Evolutionary conservation across 305 asterid species (phyloP).

Genomic region (Fraxinus angustifolia): DNA sequence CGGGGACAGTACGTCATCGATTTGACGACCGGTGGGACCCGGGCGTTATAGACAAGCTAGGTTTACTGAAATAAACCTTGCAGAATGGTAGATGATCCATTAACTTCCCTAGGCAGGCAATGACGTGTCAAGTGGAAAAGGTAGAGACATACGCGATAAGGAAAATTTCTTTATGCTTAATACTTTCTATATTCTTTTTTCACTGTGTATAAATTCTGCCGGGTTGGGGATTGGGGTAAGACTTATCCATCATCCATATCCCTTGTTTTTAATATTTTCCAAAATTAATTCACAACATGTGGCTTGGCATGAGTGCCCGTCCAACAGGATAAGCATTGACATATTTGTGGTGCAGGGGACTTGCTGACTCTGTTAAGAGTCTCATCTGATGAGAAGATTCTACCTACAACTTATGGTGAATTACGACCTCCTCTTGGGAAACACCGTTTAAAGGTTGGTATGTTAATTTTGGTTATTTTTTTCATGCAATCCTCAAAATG

Average conservation of each 20-base stretch:
- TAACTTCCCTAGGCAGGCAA: background rate
- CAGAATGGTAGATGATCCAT: background rate
- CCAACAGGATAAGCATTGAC: slow-evolving; percentile 10
- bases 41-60: background rate
- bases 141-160: background rate
- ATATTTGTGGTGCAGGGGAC: slow-evolving; percentile 53
- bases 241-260: background rate
- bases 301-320: background rate
- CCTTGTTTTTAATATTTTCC: background rate
- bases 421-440: slow-evolving; percentile 92
- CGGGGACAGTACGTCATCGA: too few relatives aligned
- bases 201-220: background rate
- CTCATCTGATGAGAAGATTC: slow-evolving; percentile 69
- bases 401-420: slow-evolving; percentile 85
- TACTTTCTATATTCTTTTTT: background rate
- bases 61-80: background rate
- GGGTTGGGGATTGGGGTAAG: background rate
- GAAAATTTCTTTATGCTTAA: background rate
- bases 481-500: slow-evolving; percentile 2
- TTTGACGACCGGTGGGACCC: too few relatives aligned
- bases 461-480: slow-evolving; percentile 6
- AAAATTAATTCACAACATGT: background rate
- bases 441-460: slow-evolving; percentile 81
- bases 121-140: background rate
- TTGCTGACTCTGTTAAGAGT: slow-evolving; percentile 70